A percentile compares a stretch with the other conserved stretches of the same genome.
Conservation (phyloP, 805 yeast genomes). For the Phaffomyces opuntiae region DNA sequence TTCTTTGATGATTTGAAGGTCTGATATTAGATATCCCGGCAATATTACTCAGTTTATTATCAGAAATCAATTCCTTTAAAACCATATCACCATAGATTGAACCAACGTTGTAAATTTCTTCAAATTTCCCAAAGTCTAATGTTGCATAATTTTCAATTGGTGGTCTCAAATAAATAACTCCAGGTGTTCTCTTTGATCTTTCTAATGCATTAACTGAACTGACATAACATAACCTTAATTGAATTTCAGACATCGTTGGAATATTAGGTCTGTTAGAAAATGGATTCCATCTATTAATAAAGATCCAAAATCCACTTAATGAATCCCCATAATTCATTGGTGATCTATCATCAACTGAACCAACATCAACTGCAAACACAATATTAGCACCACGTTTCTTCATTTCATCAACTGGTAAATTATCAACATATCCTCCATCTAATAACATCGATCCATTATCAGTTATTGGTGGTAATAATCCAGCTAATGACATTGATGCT, state of each 20-base stretch:
- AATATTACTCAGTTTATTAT: constrained; percentile 52
- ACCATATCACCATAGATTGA: constrained; percentile 58
- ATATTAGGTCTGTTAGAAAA: constrained; percentile 81
- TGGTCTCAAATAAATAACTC: constrained; percentile 84
- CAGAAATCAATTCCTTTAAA: constrained; percentile 43
- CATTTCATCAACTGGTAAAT: constrained; percentile 90
- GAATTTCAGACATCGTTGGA: constrained; percentile 94
- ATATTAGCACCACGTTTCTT: constrained; percentile 78
- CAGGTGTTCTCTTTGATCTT: constrained; percentile 74
- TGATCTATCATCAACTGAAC: constrained; percentile 86
- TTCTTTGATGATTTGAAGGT: constrained; percentile 36
- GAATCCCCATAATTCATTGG: constrained; percentile 92
- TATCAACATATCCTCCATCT: constrained; percentile 96
- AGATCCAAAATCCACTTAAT: constrained; percentile 85
- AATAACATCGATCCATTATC: constrained; percentile 87
- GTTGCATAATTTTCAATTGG: constrained; percentile 92
- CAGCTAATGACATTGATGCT: constrained; percentile 96
- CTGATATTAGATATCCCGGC: constrained; percentile 41
- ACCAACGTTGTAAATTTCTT: constrained; percentile 82
- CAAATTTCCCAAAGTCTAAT: constrained; percentile 85
- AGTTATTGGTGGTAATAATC: constrained; percentile 81
- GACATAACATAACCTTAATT: constrained; percentile 86
- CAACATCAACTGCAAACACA: constrained; percentile 92
- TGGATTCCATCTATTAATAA: constrained; percentile 82
- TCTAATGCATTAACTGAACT: constrained; percentile 92